phyloP scores from a whole-genome alignment of 2,329 filamentous ascomycete genomes.

The Magnaporthiopsis poae region DNA sequence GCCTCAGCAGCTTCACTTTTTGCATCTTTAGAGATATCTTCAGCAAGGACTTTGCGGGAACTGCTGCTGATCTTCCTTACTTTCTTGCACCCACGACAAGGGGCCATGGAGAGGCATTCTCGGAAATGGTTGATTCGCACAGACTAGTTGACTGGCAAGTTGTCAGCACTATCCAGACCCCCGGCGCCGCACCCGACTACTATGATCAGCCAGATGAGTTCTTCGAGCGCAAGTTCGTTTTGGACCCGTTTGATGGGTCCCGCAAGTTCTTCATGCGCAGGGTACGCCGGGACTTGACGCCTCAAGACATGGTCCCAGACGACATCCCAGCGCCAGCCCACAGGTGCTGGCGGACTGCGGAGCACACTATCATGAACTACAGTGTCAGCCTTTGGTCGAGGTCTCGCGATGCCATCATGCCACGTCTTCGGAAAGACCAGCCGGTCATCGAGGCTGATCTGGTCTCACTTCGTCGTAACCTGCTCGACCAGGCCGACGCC shows the following conservation, averaged over 20 bases:
- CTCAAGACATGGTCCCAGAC: constrained; percentile 55
- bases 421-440: constrained; percentile 51
- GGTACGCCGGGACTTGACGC: constrained; percentile 48
- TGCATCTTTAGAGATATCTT: constrained; percentile 74
- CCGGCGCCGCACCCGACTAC: constrained; percentile 28
- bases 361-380: constrained; percentile 67
- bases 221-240: constrained; percentile 43
- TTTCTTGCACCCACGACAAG: constrained; percentile 57
- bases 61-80: constrained; percentile 61
- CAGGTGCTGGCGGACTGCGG: constrained; percentile 27
- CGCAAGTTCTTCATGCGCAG: constrained; percentile 49
- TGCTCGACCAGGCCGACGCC: constrained; percentile 56
- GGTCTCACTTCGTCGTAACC: constrained; percentile 69
- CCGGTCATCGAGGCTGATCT: constrained; percentile 70
- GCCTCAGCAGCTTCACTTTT: constrained; percentile 64
- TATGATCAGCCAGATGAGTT: constrained; percentile 36
- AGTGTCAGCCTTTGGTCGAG: constrained; percentile 66
- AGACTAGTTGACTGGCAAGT: constrained; percentile 14
- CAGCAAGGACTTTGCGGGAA: constrained; percentile 69
- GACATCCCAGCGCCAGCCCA: constrained; percentile 39
- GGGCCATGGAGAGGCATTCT: not conserved
- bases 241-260: constrained; percentile 52
- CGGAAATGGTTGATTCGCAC: not conserved
- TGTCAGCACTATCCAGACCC: constrained; percentile 15
- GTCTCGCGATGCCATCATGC: constrained; percentile 39